Percentiles rank a stretch among this genome's conserved stretches.
phyloP scores from a whole-genome alignment of 495 filamentous ascomycete genomes.

The Aspergillus heteromorphus region DNA sequence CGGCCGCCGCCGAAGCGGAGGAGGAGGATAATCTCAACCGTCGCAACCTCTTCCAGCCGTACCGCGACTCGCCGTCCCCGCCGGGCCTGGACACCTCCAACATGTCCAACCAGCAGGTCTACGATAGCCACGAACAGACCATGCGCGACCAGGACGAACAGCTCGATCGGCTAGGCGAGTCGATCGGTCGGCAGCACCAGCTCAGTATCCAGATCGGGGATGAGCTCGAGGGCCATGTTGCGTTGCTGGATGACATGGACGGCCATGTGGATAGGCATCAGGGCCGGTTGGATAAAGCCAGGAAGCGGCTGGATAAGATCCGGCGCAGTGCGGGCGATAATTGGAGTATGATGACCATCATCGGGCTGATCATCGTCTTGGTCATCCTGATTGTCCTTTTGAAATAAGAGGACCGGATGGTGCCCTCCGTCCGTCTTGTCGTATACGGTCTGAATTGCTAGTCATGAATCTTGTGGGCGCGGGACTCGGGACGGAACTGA shows the following conservation, averaged over 20 bases:
- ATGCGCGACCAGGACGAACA: slow-evolving; percentile 86
- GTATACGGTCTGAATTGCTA: background rate
- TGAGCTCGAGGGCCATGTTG: slow-evolving; percentile 85
- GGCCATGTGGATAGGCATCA: slow-evolving; percentile 75
- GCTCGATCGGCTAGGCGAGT: slow-evolving; percentile 77
- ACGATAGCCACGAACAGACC: slow-evolving; percentile 73
- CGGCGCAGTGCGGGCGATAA: slow-evolving; percentile 70
- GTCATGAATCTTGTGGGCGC: background rate
- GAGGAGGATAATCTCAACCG: slow-evolving; percentile 49
- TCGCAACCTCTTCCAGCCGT: slow-evolving; percentile 57
- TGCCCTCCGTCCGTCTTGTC: background rate
- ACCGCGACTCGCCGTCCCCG: slow-evolving; percentile 56
- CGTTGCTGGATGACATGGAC: slow-evolving; percentile 85
- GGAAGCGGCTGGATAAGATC: slow-evolving; percentile 62
- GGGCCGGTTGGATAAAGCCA: slow-evolving; percentile 65
- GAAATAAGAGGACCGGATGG: slow-evolving; percentile 45
- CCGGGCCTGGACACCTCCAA: slow-evolving; percentile 58
- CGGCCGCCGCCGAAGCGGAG: no score
- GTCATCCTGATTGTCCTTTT: slow-evolving; percentile 72
- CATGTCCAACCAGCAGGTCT: slow-evolving; percentile 79
- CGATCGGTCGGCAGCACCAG: slow-evolving; percentile 87
- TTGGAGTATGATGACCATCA: slow-evolving; percentile 72
- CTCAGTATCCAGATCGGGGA: slow-evolving; percentile 94
- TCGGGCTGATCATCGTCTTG: slow-evolving; percentile 68
- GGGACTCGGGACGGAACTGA: background rate